Conservation (phyloP, 2,329 filamentous ascomycete species). For the Cryphonectria nitschkei region DNA sequence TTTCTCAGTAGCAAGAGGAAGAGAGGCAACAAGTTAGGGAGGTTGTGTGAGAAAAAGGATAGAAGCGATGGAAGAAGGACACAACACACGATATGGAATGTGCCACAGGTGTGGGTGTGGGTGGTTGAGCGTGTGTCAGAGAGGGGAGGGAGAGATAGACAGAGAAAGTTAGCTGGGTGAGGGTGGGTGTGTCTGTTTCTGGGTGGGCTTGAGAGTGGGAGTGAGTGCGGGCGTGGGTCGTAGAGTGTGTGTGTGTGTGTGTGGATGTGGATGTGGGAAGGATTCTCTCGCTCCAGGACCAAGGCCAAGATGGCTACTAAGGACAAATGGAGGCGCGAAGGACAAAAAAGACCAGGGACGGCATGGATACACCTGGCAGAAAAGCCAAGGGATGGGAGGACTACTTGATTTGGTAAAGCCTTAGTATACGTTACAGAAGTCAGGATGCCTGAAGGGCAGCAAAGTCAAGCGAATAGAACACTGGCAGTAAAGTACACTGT, state of each 20-base stretch:
- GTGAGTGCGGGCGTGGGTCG: too few relatives aligned
- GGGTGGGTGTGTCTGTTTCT: background rate
- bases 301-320: background rate
- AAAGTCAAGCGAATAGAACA: background rate
- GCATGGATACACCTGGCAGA: slow-evolving; percentile 2
- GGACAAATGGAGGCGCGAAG: slow-evolving; percentile 3
- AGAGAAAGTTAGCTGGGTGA: background rate
- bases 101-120: background rate
- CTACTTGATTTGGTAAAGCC: background rate
- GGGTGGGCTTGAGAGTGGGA: too few relatives aligned
- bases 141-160: background rate
- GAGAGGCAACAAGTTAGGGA: background rate
- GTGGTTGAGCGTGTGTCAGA: background rate
- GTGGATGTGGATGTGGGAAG: background rate
- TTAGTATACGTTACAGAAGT: background rate
- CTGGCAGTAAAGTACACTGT: background rate
- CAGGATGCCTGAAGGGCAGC: background rate
- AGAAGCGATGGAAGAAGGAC: background rate
- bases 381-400: background rate
- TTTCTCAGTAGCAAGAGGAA: background rate
- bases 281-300: slow-evolving; percentile 1
- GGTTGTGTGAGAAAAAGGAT: background rate
- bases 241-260: background rate
- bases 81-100: background rate
- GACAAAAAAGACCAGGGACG: background rate